Conservation (phyloP, 768 basidiomycete species). For the Cyclocybe aegerita region DNA sequence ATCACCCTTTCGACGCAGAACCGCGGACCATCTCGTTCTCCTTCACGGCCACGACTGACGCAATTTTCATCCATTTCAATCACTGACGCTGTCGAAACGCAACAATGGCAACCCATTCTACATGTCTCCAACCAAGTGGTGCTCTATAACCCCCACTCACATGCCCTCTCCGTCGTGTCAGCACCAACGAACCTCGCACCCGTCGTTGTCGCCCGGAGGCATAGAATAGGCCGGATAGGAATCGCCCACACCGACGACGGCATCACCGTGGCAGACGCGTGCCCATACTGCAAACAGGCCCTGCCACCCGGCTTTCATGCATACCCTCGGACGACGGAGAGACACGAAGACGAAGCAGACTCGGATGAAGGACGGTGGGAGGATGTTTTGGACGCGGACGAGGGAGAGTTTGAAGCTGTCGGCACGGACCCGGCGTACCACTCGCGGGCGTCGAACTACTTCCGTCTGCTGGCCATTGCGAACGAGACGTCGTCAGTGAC, state of each 20-base stretch:
- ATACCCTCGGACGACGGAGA: slow-evolving; percentile 4
- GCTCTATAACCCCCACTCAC: slow-evolving; percentile 82
- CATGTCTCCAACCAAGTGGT: slow-evolving; percentile 87
- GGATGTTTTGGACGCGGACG: slow-evolving; percentile 1
- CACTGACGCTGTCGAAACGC: too few relatives aligned
- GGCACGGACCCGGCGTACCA: slow-evolving; percentile 42
- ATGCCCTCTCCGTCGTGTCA: slow-evolving; percentile 63
- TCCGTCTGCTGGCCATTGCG: slow-evolving; percentile 70
- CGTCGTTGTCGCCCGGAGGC: slow-evolving; percentile 23
- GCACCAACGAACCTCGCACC: slow-evolving; percentile 24
- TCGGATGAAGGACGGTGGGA: slow-evolving; percentile 20
- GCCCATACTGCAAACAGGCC: slow-evolving; percentile 75
- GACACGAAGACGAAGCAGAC: neutral
- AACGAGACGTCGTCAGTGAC: slow-evolving; percentile 64
- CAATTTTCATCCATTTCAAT: too few relatives aligned
- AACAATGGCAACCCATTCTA: slow-evolving; percentile 75
- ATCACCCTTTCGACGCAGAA: too few relatives aligned
- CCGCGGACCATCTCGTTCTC: too few relatives aligned
- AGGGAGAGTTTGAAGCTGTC: slow-evolving; percentile 21
- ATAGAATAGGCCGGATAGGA: slow-evolving; percentile 11
- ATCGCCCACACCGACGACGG: neutral
- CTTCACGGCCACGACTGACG: too few relatives aligned
- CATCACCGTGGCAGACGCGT: slow-evolving; percentile 29
- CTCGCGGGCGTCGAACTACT: slow-evolving; percentile 73
- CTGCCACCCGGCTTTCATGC: slow-evolving; percentile 47